phyloP scores from a whole-genome alignment of 306 rosid genomes.

The Sindora glabra region DNA sequence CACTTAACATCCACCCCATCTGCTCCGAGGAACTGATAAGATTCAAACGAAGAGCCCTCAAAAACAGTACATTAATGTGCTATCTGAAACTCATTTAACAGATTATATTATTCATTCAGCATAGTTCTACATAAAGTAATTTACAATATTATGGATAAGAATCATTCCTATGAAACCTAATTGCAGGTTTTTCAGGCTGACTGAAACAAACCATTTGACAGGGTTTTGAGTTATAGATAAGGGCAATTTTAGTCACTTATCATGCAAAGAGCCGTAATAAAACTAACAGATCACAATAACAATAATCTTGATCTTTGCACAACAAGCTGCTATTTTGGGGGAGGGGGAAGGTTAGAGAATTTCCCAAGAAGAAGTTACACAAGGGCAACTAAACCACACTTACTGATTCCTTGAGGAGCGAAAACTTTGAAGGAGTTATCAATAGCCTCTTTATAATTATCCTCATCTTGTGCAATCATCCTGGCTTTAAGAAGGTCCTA shows the following conservation, averaged over 20 bases:
- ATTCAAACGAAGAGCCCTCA: background rate
- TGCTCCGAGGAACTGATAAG: background rate
- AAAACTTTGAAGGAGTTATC: constrained; percentile 92
- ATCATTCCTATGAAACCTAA: no score
- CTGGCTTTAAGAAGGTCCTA: constrained; percentile 78
- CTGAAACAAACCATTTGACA: no score
- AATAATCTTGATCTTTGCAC: no score
- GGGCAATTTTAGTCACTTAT: no score
- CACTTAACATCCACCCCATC: constrained; percentile 2
- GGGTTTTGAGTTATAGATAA: no score
- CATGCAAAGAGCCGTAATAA: no score
- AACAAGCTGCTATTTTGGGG: background rate
- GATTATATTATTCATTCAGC: no score
- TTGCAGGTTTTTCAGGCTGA: no score
- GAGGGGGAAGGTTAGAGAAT: constrained; percentile 6
- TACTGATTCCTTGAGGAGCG: constrained; percentile 86
- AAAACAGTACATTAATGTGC: background rate
- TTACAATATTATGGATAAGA: no score
- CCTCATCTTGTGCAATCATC: constrained; percentile 76
- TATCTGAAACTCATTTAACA: background rate
- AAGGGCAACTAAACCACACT: constrained; percentile 14
- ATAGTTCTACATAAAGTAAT: no score
- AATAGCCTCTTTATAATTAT: constrained; percentile 89
- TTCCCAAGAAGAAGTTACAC: constrained; percentile 7
- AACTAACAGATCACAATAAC: no score